Evolutionary conservation across 108 stramenopile species (phyloP), one percentile per base, ranked within the genome.

Genomic region (Parietichytrium sp.): DNA sequence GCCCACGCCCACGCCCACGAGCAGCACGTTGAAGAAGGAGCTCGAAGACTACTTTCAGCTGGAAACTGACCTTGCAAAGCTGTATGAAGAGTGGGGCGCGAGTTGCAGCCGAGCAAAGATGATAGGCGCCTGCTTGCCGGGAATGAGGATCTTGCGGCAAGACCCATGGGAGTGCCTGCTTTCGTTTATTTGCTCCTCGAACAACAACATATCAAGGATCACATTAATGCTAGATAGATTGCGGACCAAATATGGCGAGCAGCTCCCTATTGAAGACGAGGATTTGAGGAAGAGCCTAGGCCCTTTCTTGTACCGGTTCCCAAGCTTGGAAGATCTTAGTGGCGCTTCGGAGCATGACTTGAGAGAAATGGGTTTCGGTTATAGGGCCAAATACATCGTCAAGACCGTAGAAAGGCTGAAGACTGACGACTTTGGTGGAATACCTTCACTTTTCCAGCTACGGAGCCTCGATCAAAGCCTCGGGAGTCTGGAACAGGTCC

Each of bases 201-300:
- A 99, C 90, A 99, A 99, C 90, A 98, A 98, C 86, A 98, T 99
- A 80, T 91, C 95, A 8, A 83, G 99, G 16, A 99, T 99, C 79
- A 89, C 91, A 4, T 89, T 92, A 29, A 96, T 98, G 93, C 85
- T 98, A 48, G 83, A 88, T 27, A 52, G 89, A 12, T 88, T 98
- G 53, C 86, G 97, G 55, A 80, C 82, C 53, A 54, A 81, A 36
- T 96, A 90, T 86, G 98, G 97, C 3, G 81, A 52, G 49, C 90
- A 82, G 15, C 82, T 95, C 84, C 53, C 93, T 47, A 54, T 82
- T 10, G 54, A 91, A 27, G 61, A 33, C 3, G 16, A 7, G 27
- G 18, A 4, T 18, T 3, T 55, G 15, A 38, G 27, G 38, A 16
- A 20, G 0, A 16, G 4, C 4, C 31, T 10, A 29, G 79, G 79